phyloP scores from a whole-genome alignment of 1,284 basidiomycete species.

The Marasmius fiardii region DNA sequence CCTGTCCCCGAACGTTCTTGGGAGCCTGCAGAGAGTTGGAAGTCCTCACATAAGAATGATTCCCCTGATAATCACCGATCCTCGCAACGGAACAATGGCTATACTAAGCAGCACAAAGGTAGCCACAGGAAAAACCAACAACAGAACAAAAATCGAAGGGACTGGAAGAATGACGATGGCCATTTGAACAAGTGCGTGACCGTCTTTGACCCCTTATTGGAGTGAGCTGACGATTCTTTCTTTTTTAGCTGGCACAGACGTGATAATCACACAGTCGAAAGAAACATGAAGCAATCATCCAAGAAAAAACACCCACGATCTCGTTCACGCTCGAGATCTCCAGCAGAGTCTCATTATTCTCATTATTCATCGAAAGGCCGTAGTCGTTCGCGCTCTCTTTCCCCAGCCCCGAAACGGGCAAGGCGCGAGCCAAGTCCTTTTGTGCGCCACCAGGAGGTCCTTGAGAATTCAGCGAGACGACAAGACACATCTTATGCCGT shows the following conservation, averaged over 20 bases:
- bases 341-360: constrained; percentile 60
- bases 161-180: constrained; percentile 61
- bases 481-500: constrained; percentile 9
- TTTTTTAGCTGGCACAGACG: constrained; percentile 48
- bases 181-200: constrained; percentile 65
- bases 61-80: constrained; percentile 27
- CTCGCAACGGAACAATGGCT: constrained; percentile 30
- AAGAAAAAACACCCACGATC: constrained; percentile 47
- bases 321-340: constrained; percentile 51
- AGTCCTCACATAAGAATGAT: constrained; percentile 35
- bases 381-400: constrained; percentile 55
- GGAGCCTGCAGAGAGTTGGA: constrained; percentile 65
- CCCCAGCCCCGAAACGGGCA: constrained; percentile 52
- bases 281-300: constrained; percentile 27
- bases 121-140: constrained; percentile 35
- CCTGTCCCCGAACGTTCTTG: constrained; percentile 46
- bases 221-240: constrained; percentile 10
- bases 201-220: constrained; percentile 14
- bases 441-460: neutral
- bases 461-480: neutral
- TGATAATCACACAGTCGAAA: constrained; percentile 34
- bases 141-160: constrained; percentile 44
- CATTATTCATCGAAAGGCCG: constrained; percentile 60
- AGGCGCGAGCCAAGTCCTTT: constrained; percentile 46
- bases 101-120: constrained; percentile 32